Base-by-base conservation (phyloP, 2,329 filamentous ascomycete species). In the Xylaria sp. region DNA sequence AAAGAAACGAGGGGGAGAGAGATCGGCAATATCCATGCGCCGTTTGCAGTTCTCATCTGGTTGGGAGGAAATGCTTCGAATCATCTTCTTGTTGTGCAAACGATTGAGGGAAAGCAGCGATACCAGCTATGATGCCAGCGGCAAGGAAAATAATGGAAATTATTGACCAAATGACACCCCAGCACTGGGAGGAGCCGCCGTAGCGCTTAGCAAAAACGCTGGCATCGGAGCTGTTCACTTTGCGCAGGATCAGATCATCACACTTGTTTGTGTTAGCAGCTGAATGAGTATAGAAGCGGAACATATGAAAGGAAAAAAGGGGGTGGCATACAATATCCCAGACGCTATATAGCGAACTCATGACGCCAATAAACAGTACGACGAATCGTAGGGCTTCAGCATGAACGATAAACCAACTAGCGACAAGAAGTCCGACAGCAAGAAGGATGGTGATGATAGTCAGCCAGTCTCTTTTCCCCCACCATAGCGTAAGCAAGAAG, bases 401-500 rank as follows among this genome's bases (percentile, higher is more conserved):
- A 77, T 94, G 90, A 4, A 86, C 85, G 75, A 94, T 93, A 79
- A 94, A 94, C 92, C 92, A 94, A 76, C 89, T 93, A 0, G 84
- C 92, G 1, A 94, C 82, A 30, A 94, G 78, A 74, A 94, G 77
- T 0, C 89, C 92, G 1, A 94, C 88, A 0, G 91, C 91, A 6
- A 90, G 80, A 8, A 93, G 77, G 9, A 94, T 82, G 0, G 92
- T 94, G 18, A 87, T 70, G 66, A 94, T 89, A 0, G 92, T 94
- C 69, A 94, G 81, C 91, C 91, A 94, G 78, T 94, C 91, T 74
- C 85, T 88, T 70, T 91, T 86, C 2, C 90, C 91, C 92, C 92
- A 94, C 92, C 92, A 94, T 3, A 94, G 80, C 0, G 90, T 93
- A n/a, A 94, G 80, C 70, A 94, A 77, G 75, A 94, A 94, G 76